Evolutionary conservation across 352 stramenopile genomes (phyloP).

Genomic region (Phytophthora agathidicida): DNA sequence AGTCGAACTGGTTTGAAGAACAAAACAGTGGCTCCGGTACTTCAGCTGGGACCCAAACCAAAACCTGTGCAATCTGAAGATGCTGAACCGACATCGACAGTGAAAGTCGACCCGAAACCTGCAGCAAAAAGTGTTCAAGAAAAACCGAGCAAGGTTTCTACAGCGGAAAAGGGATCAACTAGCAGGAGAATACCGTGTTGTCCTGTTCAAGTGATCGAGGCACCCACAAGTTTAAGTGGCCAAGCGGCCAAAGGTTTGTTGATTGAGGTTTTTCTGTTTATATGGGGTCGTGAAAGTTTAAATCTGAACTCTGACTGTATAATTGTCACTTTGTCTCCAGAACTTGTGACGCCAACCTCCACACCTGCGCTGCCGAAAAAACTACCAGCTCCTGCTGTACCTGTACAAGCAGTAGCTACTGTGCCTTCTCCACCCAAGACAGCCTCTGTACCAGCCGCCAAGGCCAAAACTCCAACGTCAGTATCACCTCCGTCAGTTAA

Average conservation of each 20-base stretch:
- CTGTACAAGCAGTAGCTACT: background rate
- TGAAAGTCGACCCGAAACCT: background rate
- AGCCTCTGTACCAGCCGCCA: background rate
- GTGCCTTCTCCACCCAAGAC: background rate
- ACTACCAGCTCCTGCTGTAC: background rate
- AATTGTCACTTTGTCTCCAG: background rate
- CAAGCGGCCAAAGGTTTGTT: conserved; percentile 19
- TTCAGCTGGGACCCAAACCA: conserved; percentile 11
- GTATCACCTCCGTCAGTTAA: background rate
- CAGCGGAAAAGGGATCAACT: background rate
- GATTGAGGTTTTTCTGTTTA: background rate
- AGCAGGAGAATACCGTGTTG: conserved; percentile 7
- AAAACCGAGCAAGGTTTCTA: background rate
- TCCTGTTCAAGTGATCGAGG: conserved; percentile 11
- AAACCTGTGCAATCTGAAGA: conserved; percentile 6
- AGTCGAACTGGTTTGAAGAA: conserved; percentile 1
- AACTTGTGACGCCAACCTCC: no score
- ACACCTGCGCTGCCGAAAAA: conserved; percentile 2
- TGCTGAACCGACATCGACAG: background rate
- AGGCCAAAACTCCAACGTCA: conserved; percentile 1
- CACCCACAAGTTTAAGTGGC: background rate
- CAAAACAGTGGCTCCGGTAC: conserved; percentile 17
- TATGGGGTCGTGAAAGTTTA: background rate
- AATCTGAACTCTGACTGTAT: background rate
- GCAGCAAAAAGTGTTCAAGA: conserved; percentile 3